phyloP scores from a whole-genome alignment of 2,329 filamentous ascomycete species.

The Venturia effusa region DNA sequence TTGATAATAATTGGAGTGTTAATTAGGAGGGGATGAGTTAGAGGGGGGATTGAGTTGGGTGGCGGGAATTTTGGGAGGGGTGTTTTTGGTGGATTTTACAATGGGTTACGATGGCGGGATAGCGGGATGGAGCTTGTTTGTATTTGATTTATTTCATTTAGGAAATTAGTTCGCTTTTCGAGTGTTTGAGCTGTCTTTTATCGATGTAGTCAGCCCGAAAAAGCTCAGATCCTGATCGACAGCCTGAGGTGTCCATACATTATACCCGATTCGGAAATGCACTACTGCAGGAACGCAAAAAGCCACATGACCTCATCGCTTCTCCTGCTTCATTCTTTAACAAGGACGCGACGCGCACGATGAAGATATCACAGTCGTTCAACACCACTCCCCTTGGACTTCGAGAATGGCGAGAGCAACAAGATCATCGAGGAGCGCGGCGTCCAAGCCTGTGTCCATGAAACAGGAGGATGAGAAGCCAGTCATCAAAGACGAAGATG shows the following conservation, averaged over 20 bases:
- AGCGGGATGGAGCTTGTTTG: too few species aligned
- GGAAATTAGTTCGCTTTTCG: too few species aligned
- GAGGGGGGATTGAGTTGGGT: background rate
- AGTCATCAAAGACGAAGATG: background rate
- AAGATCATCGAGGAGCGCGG: background rate
- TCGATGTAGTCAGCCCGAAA: too few species aligned
- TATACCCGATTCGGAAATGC: background rate
- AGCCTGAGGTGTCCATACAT: background rate
- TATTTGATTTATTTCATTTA: too few species aligned
- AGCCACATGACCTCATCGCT: background rate
- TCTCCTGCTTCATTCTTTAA: background rate
- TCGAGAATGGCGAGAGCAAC: background rate
- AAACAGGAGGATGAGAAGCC: background rate
- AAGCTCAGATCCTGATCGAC: too few species aligned
- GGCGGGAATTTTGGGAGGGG: background rate
- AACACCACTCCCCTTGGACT: background rate
- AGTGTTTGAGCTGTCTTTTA: too few species aligned
- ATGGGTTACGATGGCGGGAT: background rate
- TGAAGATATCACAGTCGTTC: background rate
- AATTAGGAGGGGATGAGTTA: background rate
- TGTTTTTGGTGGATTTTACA: background rate
- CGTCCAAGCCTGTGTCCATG: background rate
- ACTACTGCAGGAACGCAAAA: background rate
- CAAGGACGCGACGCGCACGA: background rate
- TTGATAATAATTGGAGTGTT: conserved; percentile 7